Conservation (phyloP, 306 rosid species). For the Boehmeria nivea region DNA sequence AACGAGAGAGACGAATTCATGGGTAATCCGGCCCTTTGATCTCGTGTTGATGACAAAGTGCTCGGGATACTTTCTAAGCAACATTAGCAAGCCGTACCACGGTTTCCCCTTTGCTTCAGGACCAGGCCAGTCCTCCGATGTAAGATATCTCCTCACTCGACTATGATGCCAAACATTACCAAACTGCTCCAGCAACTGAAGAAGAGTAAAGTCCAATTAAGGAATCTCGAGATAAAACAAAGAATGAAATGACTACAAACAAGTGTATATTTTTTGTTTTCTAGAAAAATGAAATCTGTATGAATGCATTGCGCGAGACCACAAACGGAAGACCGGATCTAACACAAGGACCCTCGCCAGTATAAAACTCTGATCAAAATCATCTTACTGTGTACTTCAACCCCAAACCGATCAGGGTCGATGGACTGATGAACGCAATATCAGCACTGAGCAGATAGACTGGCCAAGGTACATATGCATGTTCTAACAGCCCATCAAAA, state of each 20-base stretch:
- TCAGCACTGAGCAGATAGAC: too few relatives aligned
- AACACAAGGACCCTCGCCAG: not conserved
- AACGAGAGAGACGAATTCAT: slow-evolving; percentile 89
- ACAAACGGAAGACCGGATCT: too few relatives aligned
- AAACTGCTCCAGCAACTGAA: slow-evolving; percentile 77
- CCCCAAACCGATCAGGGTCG: too few relatives aligned
- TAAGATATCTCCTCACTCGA: slow-evolving; percentile 83
- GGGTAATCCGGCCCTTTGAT: slow-evolving; percentile 78
- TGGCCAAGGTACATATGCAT: too few relatives aligned
- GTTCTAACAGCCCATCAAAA: too few relatives aligned
- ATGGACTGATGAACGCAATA: too few relatives aligned
- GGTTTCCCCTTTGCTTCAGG: slow-evolving; percentile 95
- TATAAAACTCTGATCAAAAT: not conserved
- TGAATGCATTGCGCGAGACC: not conserved
- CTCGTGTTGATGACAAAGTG: slow-evolving; percentile 97
- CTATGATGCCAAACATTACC: slow-evolving; percentile 77
- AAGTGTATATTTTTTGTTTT: not conserved
- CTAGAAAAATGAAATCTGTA: not conserved
- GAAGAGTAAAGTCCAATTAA: slow-evolving; percentile 7
- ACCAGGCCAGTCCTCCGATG: slow-evolving; percentile 82
- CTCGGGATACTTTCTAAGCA: slow-evolving; percentile 94
- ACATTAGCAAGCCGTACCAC: slow-evolving; percentile 91
- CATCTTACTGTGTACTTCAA: too few relatives aligned
- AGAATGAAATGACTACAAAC: not conserved
- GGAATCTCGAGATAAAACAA: not conserved